A percentile compares a stretch with the other conserved stretches of the same genome.
Evolutionary conservation across 345 rosid species (phyloP).

Genomic region (Durio zibethinus): DNA sequence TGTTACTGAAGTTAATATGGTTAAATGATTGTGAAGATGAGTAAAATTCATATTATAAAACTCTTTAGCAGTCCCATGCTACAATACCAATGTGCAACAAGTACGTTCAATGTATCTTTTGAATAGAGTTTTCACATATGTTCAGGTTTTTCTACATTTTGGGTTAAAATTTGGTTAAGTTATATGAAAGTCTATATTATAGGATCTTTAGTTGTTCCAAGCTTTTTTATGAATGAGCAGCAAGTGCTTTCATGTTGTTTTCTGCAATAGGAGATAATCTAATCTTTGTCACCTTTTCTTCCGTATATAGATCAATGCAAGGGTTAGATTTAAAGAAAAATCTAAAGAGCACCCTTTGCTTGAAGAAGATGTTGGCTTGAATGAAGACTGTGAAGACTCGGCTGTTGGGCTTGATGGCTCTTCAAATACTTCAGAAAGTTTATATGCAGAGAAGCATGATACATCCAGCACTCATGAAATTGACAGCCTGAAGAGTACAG

Average conservation of each 20-base stretch:
- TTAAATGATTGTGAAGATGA: background rate
- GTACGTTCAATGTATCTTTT: background rate
- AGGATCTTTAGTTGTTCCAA: background rate
- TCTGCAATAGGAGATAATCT: background rate
- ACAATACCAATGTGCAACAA: background rate
- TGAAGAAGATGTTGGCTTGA: slow-evolving; percentile 46
- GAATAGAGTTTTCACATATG: background rate
- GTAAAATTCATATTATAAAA: background rate
- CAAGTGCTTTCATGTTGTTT: background rate
- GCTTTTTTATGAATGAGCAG: background rate
- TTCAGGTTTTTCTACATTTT: background rate
- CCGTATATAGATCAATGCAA: slow-evolving; percentile 48
- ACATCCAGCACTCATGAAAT: slow-evolving; percentile 66
- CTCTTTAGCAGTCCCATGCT: background rate
- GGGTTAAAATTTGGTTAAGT: background rate
- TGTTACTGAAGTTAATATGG: background rate
- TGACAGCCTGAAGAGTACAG: slow-evolving; percentile 67
- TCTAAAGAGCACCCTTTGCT: slow-evolving; percentile 42
- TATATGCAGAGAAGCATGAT: slow-evolving; percentile 83
- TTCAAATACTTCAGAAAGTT: slow-evolving; percentile 81
- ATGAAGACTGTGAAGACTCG: slow-evolving; percentile 56
- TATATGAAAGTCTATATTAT: background rate
- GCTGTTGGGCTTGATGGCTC: slow-evolving; percentile 79
- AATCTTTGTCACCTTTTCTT: slow-evolving; percentile 4
- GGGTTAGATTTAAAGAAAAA: slow-evolving; percentile 60